Evolutionary conservation across 2,329 filamentous ascomycete genomes (phyloP).

Genomic region (Colletotrichum spinosum): DNA sequence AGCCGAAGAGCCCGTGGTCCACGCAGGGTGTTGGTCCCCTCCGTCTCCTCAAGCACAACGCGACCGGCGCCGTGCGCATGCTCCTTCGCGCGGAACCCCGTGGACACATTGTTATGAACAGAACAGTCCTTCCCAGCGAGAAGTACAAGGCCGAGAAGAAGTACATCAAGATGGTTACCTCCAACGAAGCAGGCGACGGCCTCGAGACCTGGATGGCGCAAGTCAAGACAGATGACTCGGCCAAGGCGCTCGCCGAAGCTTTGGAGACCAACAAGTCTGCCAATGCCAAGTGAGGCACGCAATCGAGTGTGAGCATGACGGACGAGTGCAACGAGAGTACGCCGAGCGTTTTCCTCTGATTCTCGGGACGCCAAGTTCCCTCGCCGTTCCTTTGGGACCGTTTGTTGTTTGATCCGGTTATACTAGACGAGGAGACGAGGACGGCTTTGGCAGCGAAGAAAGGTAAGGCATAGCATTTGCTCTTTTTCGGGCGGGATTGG

Average conservation of each 20-base stretch:
- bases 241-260: constrained; percentile 43
- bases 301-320: constrained; percentile 2
- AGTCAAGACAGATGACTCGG: constrained; percentile 73
- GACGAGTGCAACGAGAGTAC: constrained; percentile 20
- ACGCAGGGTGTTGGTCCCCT: constrained; percentile 78
- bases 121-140: constrained; percentile 69
- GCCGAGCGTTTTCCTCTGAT: constrained; percentile 18
- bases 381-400: constrained; percentile 10
- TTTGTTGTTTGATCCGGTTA: constrained; percentile 18
- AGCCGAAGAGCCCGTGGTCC: constrained; percentile 71
- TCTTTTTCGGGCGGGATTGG: constrained; percentile 20
- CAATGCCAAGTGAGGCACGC: constrained; percentile 60
- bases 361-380: neutral
- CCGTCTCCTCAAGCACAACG: constrained; percentile 79
- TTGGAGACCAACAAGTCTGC: constrained; percentile 58
- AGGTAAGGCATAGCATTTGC: constrained; percentile 38
- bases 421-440: constrained; percentile 32
- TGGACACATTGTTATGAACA: constrained; percentile 80
- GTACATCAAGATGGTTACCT: constrained; percentile 69
- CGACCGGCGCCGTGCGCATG: constrained; percentile 73
- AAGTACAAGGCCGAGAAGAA: constrained; percentile 72
- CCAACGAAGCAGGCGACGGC: constrained; percentile 67
- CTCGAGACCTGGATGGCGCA: constrained; percentile 79
- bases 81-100: constrained; percentile 80
- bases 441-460: constrained; percentile 18